These are phyloP conservation scores for Aspergillus cejpii DNA, from an alignment of 2,329 filamentous ascomycete species.

Conservation along the genomic window DNA sequence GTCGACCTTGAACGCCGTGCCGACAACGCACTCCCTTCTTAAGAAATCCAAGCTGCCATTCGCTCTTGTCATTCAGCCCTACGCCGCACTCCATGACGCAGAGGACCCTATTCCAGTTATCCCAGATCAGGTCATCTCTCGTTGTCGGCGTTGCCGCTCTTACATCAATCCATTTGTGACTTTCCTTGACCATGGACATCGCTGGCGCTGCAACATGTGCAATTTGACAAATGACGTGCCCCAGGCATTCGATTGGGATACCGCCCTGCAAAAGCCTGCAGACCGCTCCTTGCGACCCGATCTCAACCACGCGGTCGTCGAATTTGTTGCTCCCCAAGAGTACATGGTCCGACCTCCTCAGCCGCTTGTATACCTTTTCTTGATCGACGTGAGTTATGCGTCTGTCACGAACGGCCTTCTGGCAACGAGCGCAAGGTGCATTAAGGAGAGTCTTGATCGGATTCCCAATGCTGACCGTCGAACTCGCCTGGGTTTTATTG, in stretches of 20 bases:
- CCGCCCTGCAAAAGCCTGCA: conserved; percentile 78
- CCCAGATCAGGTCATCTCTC: conserved; percentile 93
- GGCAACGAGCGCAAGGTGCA: conserved; percentile 86
- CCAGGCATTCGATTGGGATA: conserved; percentile 99
- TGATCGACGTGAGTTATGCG: conserved; percentile 89
- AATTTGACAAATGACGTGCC: conserved; percentile 97
- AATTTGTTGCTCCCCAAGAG: conserved; percentile 96
- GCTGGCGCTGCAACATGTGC: conserved; percentile 99
- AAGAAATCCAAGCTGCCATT: conserved; percentile 97
- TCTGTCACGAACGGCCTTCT: conserved; percentile 84
- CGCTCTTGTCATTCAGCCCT: conserved; percentile 92
- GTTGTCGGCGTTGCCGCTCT: conserved; percentile 88
- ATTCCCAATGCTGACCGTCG: conserved; percentile 97
- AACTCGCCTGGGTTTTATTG: conserved; percentile 88
- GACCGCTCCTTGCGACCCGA: conserved; percentile 90
- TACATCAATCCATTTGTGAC: conserved; percentile 98
- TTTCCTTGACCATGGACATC: conserved; percentile 92
- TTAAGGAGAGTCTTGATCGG: conserved; percentile 86
- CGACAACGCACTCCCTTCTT: conserved; percentile 82
- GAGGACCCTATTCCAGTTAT: conserved; percentile 89
- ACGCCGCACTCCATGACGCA: conserved; percentile 82
- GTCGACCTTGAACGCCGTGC: conserved; percentile 89
- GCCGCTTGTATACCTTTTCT: conserved; percentile 89
- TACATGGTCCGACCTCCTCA: conserved; percentile 98
- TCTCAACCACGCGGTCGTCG: conserved; percentile 91